phyloP scores from a whole-genome alignment of 2,329 filamentous ascomycete genomes.

The Cordyceps cateniannulata region DNA sequence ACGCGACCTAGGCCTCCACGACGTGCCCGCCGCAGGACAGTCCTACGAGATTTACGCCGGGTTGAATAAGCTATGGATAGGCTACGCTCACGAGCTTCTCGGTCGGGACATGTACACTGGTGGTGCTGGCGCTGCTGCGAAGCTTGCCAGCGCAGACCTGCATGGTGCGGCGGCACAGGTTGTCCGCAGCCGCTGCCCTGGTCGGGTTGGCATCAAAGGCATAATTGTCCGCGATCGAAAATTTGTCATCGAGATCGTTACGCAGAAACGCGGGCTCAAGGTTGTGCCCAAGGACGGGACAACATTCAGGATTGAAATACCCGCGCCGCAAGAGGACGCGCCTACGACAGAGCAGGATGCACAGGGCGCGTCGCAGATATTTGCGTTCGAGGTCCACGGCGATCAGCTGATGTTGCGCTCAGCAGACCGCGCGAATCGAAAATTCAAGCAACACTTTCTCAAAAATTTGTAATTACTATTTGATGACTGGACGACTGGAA shows the following conservation, averaged over 20 bases:
- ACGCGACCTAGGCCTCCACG: slow-evolving; percentile 64
- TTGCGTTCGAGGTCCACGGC: slow-evolving; percentile 81
- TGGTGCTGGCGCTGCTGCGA: slow-evolving; percentile 56
- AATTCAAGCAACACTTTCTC: slow-evolving; percentile 82
- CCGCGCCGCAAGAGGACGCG: slow-evolving; percentile 27
- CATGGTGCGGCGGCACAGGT: slow-evolving; percentile 83
- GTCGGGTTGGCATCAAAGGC: slow-evolving; percentile 74
- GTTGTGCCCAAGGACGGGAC: slow-evolving; percentile 85
- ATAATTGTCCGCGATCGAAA: slow-evolving; percentile 87
- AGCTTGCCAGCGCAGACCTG: slow-evolving; percentile 80
- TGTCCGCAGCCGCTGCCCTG: slow-evolving; percentile 71
- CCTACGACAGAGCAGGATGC: slow-evolving; percentile 16
- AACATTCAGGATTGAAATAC: slow-evolving; percentile 71
- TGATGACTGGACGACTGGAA: neutral
- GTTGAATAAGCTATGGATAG: slow-evolving; percentile 72
- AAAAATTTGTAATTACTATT: slow-evolving; percentile 53
- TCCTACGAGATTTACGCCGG: slow-evolving; percentile 69
- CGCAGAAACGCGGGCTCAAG: slow-evolving; percentile 63
- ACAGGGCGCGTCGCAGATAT: slow-evolving; percentile 21
- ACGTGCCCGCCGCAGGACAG: slow-evolving; percentile 59
- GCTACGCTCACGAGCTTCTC: slow-evolving; percentile 78
- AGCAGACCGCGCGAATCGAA: slow-evolving; percentile 79
- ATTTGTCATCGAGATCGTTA: slow-evolving; percentile 81
- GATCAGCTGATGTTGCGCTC: slow-evolving; percentile 80
- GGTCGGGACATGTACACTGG: slow-evolving; percentile 53